phyloP scores from a whole-genome alignment of 1,284 basidiomycete species.

The Ustilago hordei region DNA sequence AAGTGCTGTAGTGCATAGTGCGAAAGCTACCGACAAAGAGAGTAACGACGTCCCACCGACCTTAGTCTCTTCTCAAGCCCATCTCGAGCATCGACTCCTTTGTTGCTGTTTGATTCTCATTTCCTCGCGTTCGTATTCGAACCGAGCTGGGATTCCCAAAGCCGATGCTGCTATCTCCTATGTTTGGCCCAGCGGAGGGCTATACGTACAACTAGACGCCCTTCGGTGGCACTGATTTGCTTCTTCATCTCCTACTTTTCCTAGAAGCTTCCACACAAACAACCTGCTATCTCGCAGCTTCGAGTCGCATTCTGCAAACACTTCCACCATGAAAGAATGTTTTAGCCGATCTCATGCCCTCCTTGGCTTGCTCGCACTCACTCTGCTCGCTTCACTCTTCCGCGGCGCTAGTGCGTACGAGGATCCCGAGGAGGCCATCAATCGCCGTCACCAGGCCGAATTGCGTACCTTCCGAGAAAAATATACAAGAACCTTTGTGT shows the following conservation, averaged over 20 bases:
- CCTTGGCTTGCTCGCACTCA: neutral
- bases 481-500: neutral
- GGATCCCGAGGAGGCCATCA: conserved; percentile 11
- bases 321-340: neutral
- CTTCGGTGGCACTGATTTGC: neutral
- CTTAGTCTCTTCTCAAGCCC: too few species aligned
- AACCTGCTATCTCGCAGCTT: neutral
- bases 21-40: too few species aligned
- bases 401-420: conserved; percentile 4
- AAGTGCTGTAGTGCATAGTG: too few species aligned
- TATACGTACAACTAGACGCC: too few species aligned
- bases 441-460: neutral
- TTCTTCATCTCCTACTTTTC: neutral
- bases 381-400: neutral
- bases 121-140: too few species aligned
- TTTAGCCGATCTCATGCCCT: neutral
- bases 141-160: too few species aligned
- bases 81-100: too few species aligned
- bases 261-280: too few species aligned
- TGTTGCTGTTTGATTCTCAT: too few species aligned
- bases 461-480: neutral
- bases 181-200: too few species aligned
- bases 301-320: neutral
- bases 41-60: too few species aligned
- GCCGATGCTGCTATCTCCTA: too few species aligned